Evolutionary conservation across 2,329 filamentous ascomycete genomes (phyloP).

Genomic region (Beauveria medogensis): DNA sequence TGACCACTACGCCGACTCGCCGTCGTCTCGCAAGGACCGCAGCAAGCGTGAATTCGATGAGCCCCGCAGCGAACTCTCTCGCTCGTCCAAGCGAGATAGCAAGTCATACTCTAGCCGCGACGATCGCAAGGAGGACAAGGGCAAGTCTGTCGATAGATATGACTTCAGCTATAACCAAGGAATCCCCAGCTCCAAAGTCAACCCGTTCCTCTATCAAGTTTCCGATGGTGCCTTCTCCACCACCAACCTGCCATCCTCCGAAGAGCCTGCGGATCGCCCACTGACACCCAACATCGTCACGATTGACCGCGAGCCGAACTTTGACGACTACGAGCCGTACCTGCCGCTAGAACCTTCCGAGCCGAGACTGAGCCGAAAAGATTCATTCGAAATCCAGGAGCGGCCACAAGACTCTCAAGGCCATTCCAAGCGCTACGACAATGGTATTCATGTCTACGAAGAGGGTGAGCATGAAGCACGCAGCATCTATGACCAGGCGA

Average conservation of each 20-base stretch:
- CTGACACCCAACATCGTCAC: slow-evolving; percentile 44
- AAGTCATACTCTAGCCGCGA: slow-evolving; percentile 19
- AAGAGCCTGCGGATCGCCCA: slow-evolving; percentile 32
- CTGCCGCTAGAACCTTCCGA: slow-evolving; percentile 20
- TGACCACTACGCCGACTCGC: slow-evolving; percentile 18
- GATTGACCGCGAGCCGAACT: slow-evolving; percentile 45
- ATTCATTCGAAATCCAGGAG: slow-evolving; percentile 38
- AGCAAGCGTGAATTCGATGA: slow-evolving; percentile 23
- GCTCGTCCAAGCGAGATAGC: slow-evolving; percentile 17
- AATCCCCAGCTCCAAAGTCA: slow-evolving; percentile 28
- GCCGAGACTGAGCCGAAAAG: slow-evolving; percentile 38
- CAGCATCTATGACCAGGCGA: slow-evolving; percentile 36
- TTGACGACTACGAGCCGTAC: slow-evolving; percentile 29
- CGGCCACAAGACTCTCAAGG: slow-evolving; percentile 17
- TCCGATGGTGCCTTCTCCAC: slow-evolving; percentile 43
- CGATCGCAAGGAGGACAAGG: slow-evolving; percentile 21
- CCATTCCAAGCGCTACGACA: slow-evolving; percentile 16
- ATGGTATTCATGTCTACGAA: slow-evolving; percentile 21
- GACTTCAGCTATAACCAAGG: slow-evolving; percentile 15
- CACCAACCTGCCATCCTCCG: slow-evolving; percentile 30
- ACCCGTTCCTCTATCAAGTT: slow-evolving; percentile 54
- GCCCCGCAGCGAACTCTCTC: slow-evolving; percentile 18
- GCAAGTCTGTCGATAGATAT: slow-evolving; percentile 16
- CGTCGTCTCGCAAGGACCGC: slow-evolving; percentile 19
- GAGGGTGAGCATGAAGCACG: slow-evolving; percentile 37